These are phyloP conservation scores for Tolypocladium guangdongense DNA, from an alignment of 2,329 filamentous ascomycete species.

Conservation along the genomic window DNA sequence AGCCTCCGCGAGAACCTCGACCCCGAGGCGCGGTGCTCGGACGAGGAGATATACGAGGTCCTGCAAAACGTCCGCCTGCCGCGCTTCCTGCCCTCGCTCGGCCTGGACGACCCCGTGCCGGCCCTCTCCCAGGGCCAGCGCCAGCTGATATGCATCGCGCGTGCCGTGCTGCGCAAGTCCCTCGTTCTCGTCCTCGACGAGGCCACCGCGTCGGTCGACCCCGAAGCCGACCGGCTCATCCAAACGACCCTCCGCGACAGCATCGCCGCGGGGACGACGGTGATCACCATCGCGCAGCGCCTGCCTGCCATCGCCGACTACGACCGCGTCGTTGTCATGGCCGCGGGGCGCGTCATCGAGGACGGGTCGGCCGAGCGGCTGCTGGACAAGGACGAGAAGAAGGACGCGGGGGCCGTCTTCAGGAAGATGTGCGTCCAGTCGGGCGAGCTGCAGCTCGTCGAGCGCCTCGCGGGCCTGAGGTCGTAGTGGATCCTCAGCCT, in stretches of 20 bases:
- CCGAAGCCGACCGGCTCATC: conserved; percentile 63
- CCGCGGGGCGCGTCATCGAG: conserved; percentile 57
- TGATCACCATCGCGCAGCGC: conserved; percentile 53
- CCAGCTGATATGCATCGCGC: conserved; percentile 60
- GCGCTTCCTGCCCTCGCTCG: neutral
- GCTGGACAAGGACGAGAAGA: neutral
- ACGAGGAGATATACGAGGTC: neutral
- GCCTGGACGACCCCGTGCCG: neutral
- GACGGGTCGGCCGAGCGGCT: neutral
- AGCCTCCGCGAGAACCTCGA: conserved; percentile 44
- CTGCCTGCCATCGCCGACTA: conserved; percentile 58
- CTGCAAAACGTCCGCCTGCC: neutral
- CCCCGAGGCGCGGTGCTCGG: conserved; percentile 25
- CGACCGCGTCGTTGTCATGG: conserved; percentile 66
- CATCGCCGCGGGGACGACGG: conserved; percentile 53
- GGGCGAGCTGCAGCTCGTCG: neutral
- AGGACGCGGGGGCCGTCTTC: neutral
- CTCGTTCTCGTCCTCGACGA: conserved; percentile 69
- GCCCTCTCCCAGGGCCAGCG: conserved; percentile 54
- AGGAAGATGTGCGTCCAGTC: neutral
- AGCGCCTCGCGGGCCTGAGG: neutral
- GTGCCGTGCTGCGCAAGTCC: conserved; percentile 55
- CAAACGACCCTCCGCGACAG: conserved; percentile 54
- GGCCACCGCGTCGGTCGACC: conserved; percentile 59
- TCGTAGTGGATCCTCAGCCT: neutral